Conservation (phyloP, 2,329 filamentous ascomycete genomes). For the Fusarium coicis region DNA sequence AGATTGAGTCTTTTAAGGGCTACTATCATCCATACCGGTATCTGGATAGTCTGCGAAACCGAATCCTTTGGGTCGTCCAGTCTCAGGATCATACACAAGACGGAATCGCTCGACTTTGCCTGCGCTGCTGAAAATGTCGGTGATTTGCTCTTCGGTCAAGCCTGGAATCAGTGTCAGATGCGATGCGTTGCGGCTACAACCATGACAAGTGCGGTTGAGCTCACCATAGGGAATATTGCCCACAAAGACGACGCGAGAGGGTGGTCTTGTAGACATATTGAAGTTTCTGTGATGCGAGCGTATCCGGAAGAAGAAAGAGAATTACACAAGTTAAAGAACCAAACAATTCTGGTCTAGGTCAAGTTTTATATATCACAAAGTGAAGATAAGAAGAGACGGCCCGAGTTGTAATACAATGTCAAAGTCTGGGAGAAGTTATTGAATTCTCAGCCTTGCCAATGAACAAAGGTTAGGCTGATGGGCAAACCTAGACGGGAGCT, state of each 20-base stretch:
- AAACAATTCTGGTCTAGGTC: not conserved
- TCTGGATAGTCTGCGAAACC: conserved; percentile 97
- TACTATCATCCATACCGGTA: conserved; percentile 66
- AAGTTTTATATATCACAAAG: not conserved
- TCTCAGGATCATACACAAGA: conserved; percentile 94
- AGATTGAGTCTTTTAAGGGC: not conserved
- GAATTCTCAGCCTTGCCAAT: conserved; percentile 43
- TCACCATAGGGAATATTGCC: conserved; percentile 86
- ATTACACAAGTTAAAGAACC: not conserved
- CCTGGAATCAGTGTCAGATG: conserved; percentile 64
- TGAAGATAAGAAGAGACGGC: not conserved
- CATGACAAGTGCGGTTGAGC: conserved; percentile 18
- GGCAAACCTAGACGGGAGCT: conserved; percentile 25
- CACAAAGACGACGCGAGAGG: conserved; percentile 83
- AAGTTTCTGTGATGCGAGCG: not conserved
- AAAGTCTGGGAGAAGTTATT: conserved; percentile 21
- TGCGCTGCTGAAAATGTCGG: conserved; percentile 89
- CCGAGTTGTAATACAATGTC: conserved; percentile 18
- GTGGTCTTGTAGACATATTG: conserved; percentile 76
- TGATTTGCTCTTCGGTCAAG: conserved; percentile 94
- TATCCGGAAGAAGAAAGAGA: not conserved
- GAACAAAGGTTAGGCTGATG: conserved; percentile 35
- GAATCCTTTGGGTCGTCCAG: conserved; percentile 93
- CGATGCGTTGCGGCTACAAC: not conserved
- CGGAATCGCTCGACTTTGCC: conserved; percentile 93